Evolutionary conservation across 208 protist species (phyloP).

Genomic region (Zelonia costaricensis): DNA sequence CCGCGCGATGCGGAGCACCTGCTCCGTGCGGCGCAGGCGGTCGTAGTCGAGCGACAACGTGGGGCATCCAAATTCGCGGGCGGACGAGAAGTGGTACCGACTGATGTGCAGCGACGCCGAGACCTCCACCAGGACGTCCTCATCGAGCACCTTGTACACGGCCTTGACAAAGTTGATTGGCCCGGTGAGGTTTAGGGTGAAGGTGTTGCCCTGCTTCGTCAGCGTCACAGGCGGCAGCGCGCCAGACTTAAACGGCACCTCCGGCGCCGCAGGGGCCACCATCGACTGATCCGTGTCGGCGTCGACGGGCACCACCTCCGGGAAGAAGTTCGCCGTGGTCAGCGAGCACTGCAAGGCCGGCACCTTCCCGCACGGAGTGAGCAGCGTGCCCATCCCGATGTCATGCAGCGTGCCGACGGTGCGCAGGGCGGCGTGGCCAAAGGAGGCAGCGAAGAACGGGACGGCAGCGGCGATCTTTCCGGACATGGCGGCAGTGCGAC

Average conservation of each 20-base stretch:
- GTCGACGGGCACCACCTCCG: background rate
- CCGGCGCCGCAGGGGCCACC: too few species aligned
- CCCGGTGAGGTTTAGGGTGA: constrained; percentile 1
- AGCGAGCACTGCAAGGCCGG: background rate
- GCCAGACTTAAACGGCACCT: too few species aligned
- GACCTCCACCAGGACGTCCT: constrained; percentile 8
- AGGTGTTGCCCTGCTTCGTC: background rate
- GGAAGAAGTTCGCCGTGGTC: constrained; percentile 6
- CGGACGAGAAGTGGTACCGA: too few species aligned
- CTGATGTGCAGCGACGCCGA: background rate
- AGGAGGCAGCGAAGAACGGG: too few species aligned
- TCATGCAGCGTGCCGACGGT: constrained; percentile 1
- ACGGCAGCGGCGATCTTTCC: too few species aligned
- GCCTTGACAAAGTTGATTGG: constrained; percentile 2
- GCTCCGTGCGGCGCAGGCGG: background rate
- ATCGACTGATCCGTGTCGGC: background rate
- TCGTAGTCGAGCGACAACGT: background rate
- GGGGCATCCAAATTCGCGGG: too few species aligned
- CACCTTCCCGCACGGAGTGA: background rate
- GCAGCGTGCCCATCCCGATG: background rate
- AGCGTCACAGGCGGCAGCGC: too few species aligned
- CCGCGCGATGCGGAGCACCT: background rate
- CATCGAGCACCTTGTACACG: background rate
- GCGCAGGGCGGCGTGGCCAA: too few species aligned
- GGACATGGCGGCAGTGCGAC: too few species aligned